A percentile compares a stretch with the other conserved stretches of the same genome.
These are phyloP conservation scores for Creolimax fragrantissima DNA, from an alignment of 78 protist genomes.

Conservation along the genomic window DNA sequence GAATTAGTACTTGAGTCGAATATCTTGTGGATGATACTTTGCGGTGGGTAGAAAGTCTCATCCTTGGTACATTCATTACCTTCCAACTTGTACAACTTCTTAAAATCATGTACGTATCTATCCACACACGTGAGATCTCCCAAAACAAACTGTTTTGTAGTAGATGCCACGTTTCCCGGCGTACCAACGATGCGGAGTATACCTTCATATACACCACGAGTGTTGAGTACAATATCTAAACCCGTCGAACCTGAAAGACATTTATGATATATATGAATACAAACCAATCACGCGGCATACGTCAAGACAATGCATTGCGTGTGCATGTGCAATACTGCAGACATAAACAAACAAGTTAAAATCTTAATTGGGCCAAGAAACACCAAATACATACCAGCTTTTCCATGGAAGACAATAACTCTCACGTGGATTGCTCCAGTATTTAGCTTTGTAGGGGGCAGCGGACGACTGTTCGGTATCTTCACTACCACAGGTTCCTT, in stretches of 20 bases:
- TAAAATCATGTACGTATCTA: not conserved
- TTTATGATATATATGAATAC: no score
- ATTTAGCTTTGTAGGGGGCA: not conserved
- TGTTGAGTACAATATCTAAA: not conserved
- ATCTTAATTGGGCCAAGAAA: no score
- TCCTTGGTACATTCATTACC: not conserved
- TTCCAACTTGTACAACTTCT: not conserved
- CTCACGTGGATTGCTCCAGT: not conserved
- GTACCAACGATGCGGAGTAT: not conserved
- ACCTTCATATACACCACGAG: not conserved
- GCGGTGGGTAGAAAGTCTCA: not conserved
- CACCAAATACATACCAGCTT: not conserved
- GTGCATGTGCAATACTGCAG: no score
- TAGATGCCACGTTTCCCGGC: not conserved
- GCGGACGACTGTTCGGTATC: not conserved
- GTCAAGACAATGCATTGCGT: no score
- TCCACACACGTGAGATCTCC: not conserved
- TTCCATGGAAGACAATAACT: not conserved
- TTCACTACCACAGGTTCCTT: not conserved
- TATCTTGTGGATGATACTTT: not conserved
- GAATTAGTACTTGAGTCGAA: not conserved
- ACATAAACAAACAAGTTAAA: no score
- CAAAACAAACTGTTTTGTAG: not conserved
- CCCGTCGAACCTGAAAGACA: not conserved
- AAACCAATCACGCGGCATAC: no score